These are phyloP conservation scores for Linnemannia zychae DNA, from an alignment of 192 early-diverging fungal species.

Conservation along the genomic window DNA sequence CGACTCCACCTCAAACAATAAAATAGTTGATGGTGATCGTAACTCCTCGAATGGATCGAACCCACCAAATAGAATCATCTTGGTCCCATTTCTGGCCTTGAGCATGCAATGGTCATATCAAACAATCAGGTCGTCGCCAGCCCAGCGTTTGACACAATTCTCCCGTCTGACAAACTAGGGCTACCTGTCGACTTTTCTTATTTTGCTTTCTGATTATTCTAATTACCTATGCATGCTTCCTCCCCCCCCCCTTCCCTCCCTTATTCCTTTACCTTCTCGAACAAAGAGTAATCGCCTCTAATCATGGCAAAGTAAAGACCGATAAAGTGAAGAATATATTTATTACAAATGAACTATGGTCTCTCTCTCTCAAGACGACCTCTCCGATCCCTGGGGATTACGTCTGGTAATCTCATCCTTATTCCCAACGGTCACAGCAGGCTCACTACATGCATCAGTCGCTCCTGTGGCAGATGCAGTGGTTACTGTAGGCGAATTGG, in stretches of 20 bases:
- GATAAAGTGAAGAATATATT: no score
- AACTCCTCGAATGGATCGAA: neutral
- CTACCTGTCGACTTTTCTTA: no score
- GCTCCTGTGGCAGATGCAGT: neutral
- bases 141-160: no score
- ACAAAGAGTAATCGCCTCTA: no score
- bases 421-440: neutral
- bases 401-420: neutral
- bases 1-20: slow-evolving; percentile 34
- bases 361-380: no score
- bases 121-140: neutral
- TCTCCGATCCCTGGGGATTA: neutral
- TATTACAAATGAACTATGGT: no score
- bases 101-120: slow-evolving; percentile 1
- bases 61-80: slow-evolving; percentile 38
- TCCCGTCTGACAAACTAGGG: no score
- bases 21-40: slow-evolving; percentile 16
- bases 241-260: no score
- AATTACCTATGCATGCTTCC: no score
- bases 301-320: no score
- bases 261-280: no score
- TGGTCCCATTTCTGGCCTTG: slow-evolving; percentile 7
- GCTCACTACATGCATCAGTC: neutral
- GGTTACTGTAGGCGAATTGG: neutral
- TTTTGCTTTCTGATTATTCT: no score